Evolutionary conservation across 768 basidiomycete species (phyloP).

Genomic region (Mycena polygramma): DNA sequence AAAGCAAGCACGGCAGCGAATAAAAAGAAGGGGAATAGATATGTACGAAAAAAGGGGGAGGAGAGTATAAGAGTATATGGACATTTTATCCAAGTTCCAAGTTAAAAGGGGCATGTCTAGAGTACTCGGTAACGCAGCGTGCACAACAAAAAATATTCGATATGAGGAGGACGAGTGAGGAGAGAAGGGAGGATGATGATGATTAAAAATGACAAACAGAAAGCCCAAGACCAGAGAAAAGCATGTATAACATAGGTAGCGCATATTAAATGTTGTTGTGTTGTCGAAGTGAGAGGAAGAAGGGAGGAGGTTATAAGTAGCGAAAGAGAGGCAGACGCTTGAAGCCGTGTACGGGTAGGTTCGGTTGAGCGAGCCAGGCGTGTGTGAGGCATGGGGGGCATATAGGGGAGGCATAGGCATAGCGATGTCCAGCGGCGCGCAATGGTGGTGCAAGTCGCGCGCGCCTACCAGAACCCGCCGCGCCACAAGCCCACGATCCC

Average conservation of each 20-base stretch:
- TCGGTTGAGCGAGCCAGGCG: not conserved
- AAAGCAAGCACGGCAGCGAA: not conserved
- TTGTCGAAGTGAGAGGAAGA: no score
- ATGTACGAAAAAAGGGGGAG: not conserved
- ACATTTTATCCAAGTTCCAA: not conserved
- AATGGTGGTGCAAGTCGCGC: no score
- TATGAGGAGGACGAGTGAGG: not conserved
- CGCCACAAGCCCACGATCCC: constrained; percentile 36
- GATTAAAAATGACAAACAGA: not conserved
- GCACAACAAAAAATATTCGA: not conserved
- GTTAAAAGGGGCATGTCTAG: not conserved
- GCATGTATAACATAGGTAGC: not conserved
- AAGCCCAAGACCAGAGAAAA: constrained; percentile 1
- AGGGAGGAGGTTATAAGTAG: not conserved
- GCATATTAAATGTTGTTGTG: not conserved
- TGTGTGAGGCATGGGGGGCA: not conserved
- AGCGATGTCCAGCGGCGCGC: not conserved
- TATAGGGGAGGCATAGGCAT: not conserved
- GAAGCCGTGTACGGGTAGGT: no score
- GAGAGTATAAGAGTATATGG: not conserved
- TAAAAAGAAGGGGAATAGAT: not conserved
- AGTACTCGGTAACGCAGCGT: not conserved
- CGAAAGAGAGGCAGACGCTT: not conserved
- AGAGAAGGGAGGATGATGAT: not conserved
- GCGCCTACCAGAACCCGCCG: constrained; percentile 35